Conservation (phyloP, 345 rosid species). For the Gossypium turneri region DNA sequence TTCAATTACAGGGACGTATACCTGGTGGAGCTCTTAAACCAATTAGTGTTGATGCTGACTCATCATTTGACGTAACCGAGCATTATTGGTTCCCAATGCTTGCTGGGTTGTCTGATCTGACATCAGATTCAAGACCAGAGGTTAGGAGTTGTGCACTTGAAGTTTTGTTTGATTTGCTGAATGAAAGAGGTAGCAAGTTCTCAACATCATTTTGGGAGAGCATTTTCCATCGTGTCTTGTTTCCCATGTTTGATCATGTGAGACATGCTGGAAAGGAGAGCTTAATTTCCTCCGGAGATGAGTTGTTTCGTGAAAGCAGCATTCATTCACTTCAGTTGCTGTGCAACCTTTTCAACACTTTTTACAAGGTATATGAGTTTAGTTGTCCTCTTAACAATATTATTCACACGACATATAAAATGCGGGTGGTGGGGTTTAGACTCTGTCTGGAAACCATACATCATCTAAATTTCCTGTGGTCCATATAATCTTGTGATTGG, state of each 20-base stretch:
- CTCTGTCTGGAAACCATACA: background rate
- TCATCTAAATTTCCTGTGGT: background rate
- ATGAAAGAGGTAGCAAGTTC: slow-evolving; percentile 74
- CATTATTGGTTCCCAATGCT: slow-evolving; percentile 81
- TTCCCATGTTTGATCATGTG: slow-evolving; percentile 75
- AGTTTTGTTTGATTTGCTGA: slow-evolving; percentile 71
- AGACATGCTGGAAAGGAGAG: slow-evolving; percentile 67
- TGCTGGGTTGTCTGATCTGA: slow-evolving; percentile 73
- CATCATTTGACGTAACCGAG: slow-evolving; percentile 55
- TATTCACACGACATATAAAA: background rate
- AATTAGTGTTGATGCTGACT: slow-evolving; percentile 38
- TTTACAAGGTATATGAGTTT: slow-evolving; percentile 41
- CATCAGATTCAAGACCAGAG: slow-evolving; percentile 65
- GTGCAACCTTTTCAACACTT: slow-evolving; percentile 90
- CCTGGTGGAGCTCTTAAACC: slow-evolving; percentile 70
- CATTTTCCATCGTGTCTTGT: slow-evolving; percentile 67
- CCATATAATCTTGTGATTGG: slow-evolving; percentile 2
- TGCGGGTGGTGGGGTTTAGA: background rate
- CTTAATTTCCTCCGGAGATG: slow-evolving; percentile 50
- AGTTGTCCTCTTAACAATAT: slow-evolving; percentile 32
- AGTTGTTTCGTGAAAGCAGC: slow-evolving; percentile 71
- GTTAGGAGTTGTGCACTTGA: slow-evolving; percentile 73
- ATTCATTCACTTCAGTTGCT: slow-evolving; percentile 71
- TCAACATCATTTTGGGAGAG: slow-evolving; percentile 74
- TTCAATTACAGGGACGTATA: slow-evolving; percentile 49